phyloP scores from a whole-genome alignment of 148 eudicot species.

The Vaccinium darrowii region DNA sequence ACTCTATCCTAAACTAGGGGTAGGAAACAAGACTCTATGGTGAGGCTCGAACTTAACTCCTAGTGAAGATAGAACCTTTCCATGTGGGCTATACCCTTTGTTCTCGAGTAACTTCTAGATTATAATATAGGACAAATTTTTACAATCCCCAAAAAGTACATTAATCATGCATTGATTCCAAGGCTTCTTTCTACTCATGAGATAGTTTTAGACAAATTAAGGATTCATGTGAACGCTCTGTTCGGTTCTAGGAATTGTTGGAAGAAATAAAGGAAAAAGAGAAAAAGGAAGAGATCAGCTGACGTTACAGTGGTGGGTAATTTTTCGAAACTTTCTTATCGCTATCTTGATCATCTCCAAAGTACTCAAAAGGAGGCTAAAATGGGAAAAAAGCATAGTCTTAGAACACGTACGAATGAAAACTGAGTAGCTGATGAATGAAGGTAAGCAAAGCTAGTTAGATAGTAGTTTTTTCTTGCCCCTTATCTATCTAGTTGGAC shows the following conservation, averaged over 20 bases:
- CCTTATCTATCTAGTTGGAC: neutral
- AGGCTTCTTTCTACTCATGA: neutral
- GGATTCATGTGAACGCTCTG: neutral
- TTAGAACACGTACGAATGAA: neutral
- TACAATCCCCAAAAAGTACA: neutral
- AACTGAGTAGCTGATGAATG: neutral
- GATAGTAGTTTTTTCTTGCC: neutral
- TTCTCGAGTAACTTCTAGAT: neutral
- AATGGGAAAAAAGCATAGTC: neutral
- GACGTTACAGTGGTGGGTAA: neutral
- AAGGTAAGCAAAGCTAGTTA: neutral
- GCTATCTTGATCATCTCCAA: conserved; percentile 3
- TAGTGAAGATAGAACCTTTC: too few relatives aligned
- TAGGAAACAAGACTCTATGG: too few relatives aligned
- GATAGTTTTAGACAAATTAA: neutral
- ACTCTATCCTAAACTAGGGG: too few relatives aligned
- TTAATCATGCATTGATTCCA: neutral
- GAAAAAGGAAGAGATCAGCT: neutral
- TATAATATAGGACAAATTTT: neutral
- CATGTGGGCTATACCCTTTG: too few relatives aligned
- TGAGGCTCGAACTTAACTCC: too few relatives aligned
- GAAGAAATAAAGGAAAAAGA: neutral
- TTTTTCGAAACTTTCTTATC: neutral
- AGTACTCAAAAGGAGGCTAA: neutral
- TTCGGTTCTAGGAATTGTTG: neutral